A percentile compares a stretch with the other conserved stretches of the same genome.
These are phyloP conservation scores for Fusarium anguioides DNA, from an alignment of 2,329 filamentous ascomycete species.

Conservation along the genomic window DNA sequence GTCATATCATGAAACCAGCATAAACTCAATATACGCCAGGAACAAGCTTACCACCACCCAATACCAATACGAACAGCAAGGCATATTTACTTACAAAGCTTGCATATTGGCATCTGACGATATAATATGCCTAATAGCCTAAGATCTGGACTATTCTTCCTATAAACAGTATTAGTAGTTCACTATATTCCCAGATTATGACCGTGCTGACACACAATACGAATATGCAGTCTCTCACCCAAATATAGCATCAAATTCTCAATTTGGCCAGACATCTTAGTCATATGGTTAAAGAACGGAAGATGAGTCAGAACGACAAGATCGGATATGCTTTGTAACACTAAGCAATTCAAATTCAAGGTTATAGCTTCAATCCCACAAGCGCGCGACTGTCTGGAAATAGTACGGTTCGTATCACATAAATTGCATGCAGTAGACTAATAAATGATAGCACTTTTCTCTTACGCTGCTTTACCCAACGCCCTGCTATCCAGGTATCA, in stretches of 20 bases:
- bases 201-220: background rate
- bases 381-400: background rate
- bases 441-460: constrained; percentile 4
- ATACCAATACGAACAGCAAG: background rate
- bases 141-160: background rate
- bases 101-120: background rate
- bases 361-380: background rate
- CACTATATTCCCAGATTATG: background rate
- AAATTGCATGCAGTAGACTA: background rate
- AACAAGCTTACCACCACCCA: background rate
- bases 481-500: constrained; percentile 37
- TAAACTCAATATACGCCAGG: background rate
- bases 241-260: constrained; percentile 11
- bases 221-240: background rate
- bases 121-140: background rate
- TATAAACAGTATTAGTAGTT: background rate
- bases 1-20: background rate
- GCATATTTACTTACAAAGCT: background rate
- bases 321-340: background rate
- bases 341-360: background rate
- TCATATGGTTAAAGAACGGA: background rate
- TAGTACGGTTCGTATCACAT: background rate
- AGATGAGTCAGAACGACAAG: constrained; percentile 3
- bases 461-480: constrained; percentile 23
- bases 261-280: background rate